These are phyloP conservation scores for Agaricus subrufescens DNA, from an alignment of 768 basidiomycete species.

Conservation along the genomic window DNA sequence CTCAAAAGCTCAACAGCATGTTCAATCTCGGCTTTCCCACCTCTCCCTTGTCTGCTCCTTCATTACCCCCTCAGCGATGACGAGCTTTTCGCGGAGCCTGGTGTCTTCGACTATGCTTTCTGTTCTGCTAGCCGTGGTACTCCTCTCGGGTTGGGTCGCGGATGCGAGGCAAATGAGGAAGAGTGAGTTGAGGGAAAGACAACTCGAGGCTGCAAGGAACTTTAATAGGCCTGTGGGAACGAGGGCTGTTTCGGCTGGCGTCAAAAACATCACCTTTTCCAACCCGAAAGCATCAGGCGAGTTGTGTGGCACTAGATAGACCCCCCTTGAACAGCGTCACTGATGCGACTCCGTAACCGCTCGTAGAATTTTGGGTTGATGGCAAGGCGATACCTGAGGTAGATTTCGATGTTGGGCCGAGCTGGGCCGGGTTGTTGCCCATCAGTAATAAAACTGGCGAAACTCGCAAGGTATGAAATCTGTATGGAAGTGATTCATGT, in stretches of 20 bases:
- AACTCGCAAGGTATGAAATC: conserved; percentile 51
- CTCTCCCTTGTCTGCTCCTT: background rate
- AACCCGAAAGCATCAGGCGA: conserved; percentile 61
- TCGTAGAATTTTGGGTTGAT: conserved; percentile 64
- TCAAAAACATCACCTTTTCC: conserved; percentile 68
- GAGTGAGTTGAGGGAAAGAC: conserved; percentile 38
- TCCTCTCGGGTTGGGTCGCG: conserved; percentile 10
- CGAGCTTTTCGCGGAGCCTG: background rate
- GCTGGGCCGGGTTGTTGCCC: conserved; percentile 71
- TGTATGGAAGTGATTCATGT: background rate
- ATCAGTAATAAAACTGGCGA: conserved; percentile 59
- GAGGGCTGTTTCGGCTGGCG: conserved; percentile 15
- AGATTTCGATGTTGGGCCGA: conserved; percentile 69
- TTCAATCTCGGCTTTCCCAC: no score
- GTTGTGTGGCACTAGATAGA: conserved; percentile 11
- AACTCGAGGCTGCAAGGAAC: conserved; percentile 44
- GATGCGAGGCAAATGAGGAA: conserved; percentile 32
- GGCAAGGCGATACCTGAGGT: conserved; percentile 63
- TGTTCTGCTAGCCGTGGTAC: conserved; percentile 11
- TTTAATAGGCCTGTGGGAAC: conserved; percentile 19
- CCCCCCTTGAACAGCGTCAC: no score
- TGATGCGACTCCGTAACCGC: background rate
- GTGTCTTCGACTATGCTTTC: conserved; percentile 3
- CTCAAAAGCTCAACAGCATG: no score
- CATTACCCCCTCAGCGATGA: background rate